These are phyloP conservation scores for Ustilago trichophora DNA, from an alignment of 1,284 basidiomycete genomes.

Conservation along the genomic window DNA sequence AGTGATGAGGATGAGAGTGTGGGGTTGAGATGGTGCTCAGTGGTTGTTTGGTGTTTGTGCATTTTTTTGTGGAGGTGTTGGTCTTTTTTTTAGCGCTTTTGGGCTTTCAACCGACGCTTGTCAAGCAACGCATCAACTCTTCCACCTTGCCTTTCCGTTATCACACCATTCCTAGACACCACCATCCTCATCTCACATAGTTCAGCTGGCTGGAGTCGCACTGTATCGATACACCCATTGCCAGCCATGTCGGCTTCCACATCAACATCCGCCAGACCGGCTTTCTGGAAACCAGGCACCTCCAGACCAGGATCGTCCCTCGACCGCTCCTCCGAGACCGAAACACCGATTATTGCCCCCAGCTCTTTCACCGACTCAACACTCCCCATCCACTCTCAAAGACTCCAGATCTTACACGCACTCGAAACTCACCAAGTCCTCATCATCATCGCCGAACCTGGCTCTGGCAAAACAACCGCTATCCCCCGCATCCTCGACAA, in stretches of 20 bases:
- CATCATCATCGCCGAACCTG: conserved; percentile 72
- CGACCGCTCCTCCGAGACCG: conserved; percentile 14
- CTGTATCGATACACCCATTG: too few species aligned
- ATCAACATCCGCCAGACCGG: background rate
- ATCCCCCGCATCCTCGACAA: conserved; percentile 93
- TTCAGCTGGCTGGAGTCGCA: background rate
- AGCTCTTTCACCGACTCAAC: background rate
- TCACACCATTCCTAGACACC: conserved; percentile 3
- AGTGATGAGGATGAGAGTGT: background rate
- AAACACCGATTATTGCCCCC: background rate
- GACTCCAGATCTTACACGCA: conserved; percentile 81
- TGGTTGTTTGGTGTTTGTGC: background rate
- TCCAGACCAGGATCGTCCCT: conserved; percentile 47
- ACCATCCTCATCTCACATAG: background rate
- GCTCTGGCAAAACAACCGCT: conserved; percentile 68
- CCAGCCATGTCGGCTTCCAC: background rate
- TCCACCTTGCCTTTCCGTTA: background rate
- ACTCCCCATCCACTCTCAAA: conserved; percentile 87
- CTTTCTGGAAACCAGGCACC: conserved; percentile 64
- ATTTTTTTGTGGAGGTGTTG: conserved; percentile 43
- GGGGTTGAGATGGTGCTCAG: background rate
- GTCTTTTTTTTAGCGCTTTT: conserved; percentile 12
- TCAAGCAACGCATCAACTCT: conserved; percentile 13
- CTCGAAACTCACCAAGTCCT: conserved; percentile 83
- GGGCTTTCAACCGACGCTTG: background rate